Base-by-base conservation (phyloP, 2,329 filamentous ascomycete genomes). In the Incumbomyces delicatus region DNA sequence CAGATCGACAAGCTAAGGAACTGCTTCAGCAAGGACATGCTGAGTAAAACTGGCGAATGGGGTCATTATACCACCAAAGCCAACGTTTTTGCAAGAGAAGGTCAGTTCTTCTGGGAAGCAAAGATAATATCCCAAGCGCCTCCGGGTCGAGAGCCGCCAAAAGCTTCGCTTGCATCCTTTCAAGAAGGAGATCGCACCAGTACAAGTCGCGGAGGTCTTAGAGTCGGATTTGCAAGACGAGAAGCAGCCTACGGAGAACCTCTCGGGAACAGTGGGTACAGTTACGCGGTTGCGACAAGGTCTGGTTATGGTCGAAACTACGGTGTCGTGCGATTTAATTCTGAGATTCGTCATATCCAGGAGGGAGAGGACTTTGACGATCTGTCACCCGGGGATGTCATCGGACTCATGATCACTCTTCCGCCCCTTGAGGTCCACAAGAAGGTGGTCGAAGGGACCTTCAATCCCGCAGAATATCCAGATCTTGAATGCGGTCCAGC, bases 341-440 rank as follows among this genome's bases (percentile, higher is more conserved):
- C 87, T 35, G 95, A 96, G 67, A 94, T 89, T 61, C 96, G 96
- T 62, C 92, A 98, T 60, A 82, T 89, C 18, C 78, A 96, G 63
- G 90, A 90, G 51, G 85, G 95, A 44, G 87, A 92, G 69, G 76
- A 83, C 1, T 82, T 83, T 39, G 83, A 90, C 62, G 78, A 87
- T 47, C 80, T 96, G 43, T 75, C 77, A 37, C 88, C 95, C 64
- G 92, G 90, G 37, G 92, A 98, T 63, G 87, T 98, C 8, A 86
- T 98, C 48, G 92, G 92, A 3, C 72, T 98, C 36, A 87, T 96
- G 63, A 94, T 95, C 51, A 87, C 85, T 53, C 76, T 98, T 1
- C 92, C 92, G 0, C 85, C 88, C 0, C 79, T 96, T 50, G 75
- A 79, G 2, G 69, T 95, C 8, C 94, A 98, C 60, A 81, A 85